Conservation (phyloP, 768 basidiomycete genomes). For the Termitomyces sp. region DNA sequence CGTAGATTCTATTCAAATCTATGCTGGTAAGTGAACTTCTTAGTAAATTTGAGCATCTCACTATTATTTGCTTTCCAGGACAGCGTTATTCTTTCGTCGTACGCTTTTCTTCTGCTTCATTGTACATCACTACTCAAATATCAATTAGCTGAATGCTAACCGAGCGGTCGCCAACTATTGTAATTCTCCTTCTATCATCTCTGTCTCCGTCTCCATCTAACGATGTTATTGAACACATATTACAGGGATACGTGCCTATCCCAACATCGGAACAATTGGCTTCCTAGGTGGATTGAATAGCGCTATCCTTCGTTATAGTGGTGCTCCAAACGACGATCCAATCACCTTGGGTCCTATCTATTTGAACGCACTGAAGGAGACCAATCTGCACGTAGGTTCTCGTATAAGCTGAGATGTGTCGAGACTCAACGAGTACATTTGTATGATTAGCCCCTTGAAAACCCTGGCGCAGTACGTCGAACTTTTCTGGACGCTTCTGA, state of each 20-base stretch:
- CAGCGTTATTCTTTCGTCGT: background rate
- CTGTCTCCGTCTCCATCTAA: background rate
- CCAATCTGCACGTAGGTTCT: conserved; percentile 2
- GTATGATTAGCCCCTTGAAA: conserved; percentile 22
- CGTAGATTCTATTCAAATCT: conserved; percentile 37
- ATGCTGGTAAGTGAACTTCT: conserved; percentile 30
- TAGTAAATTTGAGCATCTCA: background rate
- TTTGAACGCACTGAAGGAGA: conserved; percentile 24
- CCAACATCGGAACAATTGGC: conserved; percentile 15
- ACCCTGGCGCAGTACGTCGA: conserved; percentile 31
- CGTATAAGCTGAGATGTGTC: background rate
- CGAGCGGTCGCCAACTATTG: conserved; percentile 43
- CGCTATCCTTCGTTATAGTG: conserved; percentile 43
- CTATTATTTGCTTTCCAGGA: background rate
- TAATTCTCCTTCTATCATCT: background rate
- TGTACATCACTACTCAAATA: background rate
- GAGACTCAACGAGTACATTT: background rate
- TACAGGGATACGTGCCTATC: conserved; percentile 37
- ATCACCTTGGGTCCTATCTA: conserved; percentile 15
- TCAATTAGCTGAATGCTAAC: conserved; percentile 20
- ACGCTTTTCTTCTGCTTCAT: background rate
- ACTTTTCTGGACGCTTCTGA: conserved; percentile 9
- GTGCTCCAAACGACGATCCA: conserved; percentile 37
- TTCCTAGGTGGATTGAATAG: conserved; percentile 36
- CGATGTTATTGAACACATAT: background rate